Evolutionary conservation across 2,329 filamentous ascomycete species (phyloP).

Genomic region (Calonectria pteridis): DNA sequence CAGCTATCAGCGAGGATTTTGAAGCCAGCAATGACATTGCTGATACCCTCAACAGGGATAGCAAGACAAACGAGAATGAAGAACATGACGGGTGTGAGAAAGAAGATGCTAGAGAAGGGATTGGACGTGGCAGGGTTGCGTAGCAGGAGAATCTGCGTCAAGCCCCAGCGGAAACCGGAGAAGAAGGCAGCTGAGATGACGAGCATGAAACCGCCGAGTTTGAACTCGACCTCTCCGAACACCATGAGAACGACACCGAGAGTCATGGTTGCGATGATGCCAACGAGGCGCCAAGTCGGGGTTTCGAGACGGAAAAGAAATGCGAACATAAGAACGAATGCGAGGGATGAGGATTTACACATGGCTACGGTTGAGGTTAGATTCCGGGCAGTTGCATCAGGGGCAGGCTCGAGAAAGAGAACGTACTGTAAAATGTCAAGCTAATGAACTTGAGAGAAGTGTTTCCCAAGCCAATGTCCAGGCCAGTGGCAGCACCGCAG

Average conservation of each 20-base stretch:
- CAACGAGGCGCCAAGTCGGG: constrained; percentile 86
- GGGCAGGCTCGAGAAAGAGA: neutral
- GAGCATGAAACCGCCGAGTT: constrained; percentile 86
- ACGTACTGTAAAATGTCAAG: constrained; percentile 91
- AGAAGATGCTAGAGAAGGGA: constrained; percentile 97
- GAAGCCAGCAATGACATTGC: constrained; percentile 75
- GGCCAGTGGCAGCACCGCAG: constrained; percentile 90
- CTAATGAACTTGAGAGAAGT: constrained; percentile 96
- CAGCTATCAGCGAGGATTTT: constrained; percentile 73
- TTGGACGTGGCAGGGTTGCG: constrained; percentile 96
- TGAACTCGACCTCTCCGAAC: constrained; percentile 91
- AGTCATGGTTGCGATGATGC: constrained; percentile 93
- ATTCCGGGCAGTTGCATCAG: neutral
- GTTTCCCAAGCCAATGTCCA: constrained; percentile 97
- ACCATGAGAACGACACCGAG: constrained; percentile 98
- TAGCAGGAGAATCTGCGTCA: constrained; percentile 96
- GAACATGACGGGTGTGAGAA: constrained; percentile 98
- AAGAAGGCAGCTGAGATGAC: constrained; percentile 96
- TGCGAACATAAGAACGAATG: constrained; percentile 94
- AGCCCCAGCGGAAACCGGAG: constrained; percentile 95
- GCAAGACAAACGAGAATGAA: constrained; percentile 83
- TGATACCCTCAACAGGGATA: constrained; percentile 85
- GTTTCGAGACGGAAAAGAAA: constrained; percentile 93
- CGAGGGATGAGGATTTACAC: constrained; percentile 98
- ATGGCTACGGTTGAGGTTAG: constrained; percentile 70